These are phyloP conservation scores for Gymnopilus junonius DNA, from an alignment of 768 basidiomycete species.

Conservation along the genomic window DNA sequence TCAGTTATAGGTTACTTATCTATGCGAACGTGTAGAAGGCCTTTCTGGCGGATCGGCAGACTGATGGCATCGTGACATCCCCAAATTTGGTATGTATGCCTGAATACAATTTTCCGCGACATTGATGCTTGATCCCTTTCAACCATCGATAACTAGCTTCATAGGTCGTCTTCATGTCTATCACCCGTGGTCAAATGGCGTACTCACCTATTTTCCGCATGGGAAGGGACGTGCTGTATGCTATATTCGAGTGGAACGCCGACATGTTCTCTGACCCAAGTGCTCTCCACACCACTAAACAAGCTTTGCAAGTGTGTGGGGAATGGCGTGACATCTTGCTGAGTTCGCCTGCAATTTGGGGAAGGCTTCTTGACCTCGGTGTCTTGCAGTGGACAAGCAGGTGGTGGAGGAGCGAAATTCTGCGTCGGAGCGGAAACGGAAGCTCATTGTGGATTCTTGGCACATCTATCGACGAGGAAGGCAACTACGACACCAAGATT, in stretches of 20 bases:
- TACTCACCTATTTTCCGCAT: neutral
- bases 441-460: conserved; percentile 2
- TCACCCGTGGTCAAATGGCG: no score
- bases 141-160: no score
- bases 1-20: no score
- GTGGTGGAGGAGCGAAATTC: conserved; percentile 1
- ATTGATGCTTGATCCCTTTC: no score
- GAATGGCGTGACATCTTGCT: conserved; percentile 2
- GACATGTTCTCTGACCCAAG: neutral
- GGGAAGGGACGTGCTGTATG: neutral
- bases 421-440: conserved; percentile 1
- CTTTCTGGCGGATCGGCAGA: no score
- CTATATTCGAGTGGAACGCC: conserved; percentile 1
- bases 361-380: neutral
- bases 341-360: neutral
- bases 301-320: conserved; percentile 3
- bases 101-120: no score
- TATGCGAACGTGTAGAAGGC: no score
- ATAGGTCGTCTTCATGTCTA: no score
- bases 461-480: no score
- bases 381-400: neutral
- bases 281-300: conserved; percentile 1
- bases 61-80: no score
- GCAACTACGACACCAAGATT: neutral
- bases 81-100: no score